Conservation (phyloP, 768 basidiomycete species). For the Leucogyrophana mollusca region DNA sequence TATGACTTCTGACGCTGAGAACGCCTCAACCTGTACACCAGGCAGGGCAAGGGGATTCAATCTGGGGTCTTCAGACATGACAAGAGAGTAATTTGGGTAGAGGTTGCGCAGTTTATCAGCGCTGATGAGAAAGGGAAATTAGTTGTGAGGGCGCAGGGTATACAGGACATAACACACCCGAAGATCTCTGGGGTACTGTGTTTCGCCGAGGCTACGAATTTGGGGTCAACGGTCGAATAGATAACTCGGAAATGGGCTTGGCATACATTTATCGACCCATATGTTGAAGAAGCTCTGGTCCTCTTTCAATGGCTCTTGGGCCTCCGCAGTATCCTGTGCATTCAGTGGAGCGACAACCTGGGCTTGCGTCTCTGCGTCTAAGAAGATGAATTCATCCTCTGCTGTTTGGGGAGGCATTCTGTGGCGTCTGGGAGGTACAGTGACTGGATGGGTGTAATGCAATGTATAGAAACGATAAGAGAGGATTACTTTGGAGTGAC, state of each 20-base stretch:
- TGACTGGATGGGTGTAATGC: too few species aligned
- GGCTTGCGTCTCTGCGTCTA: too few species aligned
- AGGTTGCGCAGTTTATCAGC: conserved; percentile 51
- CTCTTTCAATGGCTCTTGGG: too few species aligned
- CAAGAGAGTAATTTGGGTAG: conserved; percentile 62
- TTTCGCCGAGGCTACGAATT: conserved; percentile 48
- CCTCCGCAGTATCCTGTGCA: too few species aligned
- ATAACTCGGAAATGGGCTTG: not conserved
- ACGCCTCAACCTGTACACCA: conserved; percentile 40
- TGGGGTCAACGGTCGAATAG: not conserved
- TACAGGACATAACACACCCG: conserved; percentile 40
- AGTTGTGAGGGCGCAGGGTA: not conserved
- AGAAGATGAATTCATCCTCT: too few species aligned
- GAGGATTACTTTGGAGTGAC: too few species aligned
- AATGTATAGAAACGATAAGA: too few species aligned
- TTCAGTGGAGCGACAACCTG: too few species aligned
- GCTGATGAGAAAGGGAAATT: conserved; percentile 15
- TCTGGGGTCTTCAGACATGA: conserved; percentile 46
- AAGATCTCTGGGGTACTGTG: conserved; percentile 42
- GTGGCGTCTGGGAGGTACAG: too few species aligned
- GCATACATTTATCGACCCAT: conserved; percentile 54
- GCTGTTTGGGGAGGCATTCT: too few species aligned
- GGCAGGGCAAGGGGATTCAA: conserved; percentile 54
- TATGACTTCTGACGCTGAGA: conserved; percentile 50
- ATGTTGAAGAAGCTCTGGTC: conserved; percentile 40